These are phyloP conservation scores for Salix arbutifolia DNA, from an alignment of 345 rosid species.

Conservation along the genomic window DNA sequence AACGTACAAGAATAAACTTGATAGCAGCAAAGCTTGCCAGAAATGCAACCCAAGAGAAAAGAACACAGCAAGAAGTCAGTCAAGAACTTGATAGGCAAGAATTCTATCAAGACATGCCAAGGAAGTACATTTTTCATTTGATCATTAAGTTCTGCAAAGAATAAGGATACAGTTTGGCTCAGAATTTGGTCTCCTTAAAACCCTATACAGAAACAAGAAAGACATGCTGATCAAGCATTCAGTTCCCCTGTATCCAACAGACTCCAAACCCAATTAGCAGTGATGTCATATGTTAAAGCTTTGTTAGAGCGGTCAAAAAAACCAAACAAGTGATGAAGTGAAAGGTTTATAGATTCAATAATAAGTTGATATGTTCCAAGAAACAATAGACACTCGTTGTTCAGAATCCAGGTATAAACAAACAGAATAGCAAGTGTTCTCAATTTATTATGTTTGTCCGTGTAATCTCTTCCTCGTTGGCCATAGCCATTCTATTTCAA, in stretches of 20 bases:
- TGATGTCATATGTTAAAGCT: constrained; percentile 15
- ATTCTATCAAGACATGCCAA: background rate
- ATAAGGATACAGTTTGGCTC: constrained; percentile 16
- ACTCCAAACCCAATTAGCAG: constrained; percentile 16
- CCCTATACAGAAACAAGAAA: constrained; percentile 1
- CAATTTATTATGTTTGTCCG: constrained; percentile 19
- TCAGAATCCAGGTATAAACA: constrained; percentile 27
- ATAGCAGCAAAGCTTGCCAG: constrained; percentile 1
- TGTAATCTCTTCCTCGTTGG: constrained; percentile 16
- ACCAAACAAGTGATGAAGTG: background rate
- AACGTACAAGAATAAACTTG: background rate
- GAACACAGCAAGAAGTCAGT: background rate
- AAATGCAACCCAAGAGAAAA: background rate
- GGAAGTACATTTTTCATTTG: constrained; percentile 6
- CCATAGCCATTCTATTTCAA: constrained; percentile 18
- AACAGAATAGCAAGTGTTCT: constrained; percentile 19
- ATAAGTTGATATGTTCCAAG: constrained; percentile 17
- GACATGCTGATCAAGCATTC: constrained; percentile 14
- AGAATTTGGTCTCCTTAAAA: constrained; percentile 8
- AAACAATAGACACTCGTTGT: constrained; percentile 3
- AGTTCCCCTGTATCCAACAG: constrained; percentile 22
- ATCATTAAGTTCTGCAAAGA: constrained; percentile 8
- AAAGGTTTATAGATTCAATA: constrained; percentile 11
- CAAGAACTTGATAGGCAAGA: constrained; percentile 1
- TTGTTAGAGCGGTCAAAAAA: constrained; percentile 22